A percentile compares a stretch with the other conserved stretches of the same genome.
Evolutionary conservation across 495 filamentous ascomycete genomes (phyloP).

Genomic region (Neurospora intermedia): DNA sequence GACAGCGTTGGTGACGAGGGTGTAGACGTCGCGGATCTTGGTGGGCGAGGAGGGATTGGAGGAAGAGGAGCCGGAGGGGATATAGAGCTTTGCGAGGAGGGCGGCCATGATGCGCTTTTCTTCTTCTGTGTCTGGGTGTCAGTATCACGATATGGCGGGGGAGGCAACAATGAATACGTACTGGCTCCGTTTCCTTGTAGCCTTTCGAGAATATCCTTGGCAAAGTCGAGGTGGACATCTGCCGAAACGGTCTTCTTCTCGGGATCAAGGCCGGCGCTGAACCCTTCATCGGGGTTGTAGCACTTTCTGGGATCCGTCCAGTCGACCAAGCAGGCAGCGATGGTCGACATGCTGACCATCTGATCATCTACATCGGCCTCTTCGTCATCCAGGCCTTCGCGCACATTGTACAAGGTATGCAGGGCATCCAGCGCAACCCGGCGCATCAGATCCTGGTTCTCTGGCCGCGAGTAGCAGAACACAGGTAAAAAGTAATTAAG

Average conservation of each 20-base stretch:
- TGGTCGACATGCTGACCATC: conserved; percentile 64
- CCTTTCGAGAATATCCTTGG: conserved; percentile 49
- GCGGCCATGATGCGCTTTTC: conserved; percentile 73
- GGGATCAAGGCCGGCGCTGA: conserved; percentile 39
- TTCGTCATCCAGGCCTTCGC: conserved; percentile 62
- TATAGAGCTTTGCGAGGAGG: conserved; percentile 72
- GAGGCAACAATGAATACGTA: conserved; percentile 32
- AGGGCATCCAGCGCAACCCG: conserved; percentile 57
- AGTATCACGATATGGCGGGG: conserved; percentile 9
- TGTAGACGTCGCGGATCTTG: conserved; percentile 40
- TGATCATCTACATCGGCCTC: conserved; percentile 72
- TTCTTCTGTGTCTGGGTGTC: conserved; percentile 45
- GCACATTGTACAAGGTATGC: conserved; percentile 52
- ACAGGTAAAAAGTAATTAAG: conserved; percentile 94
- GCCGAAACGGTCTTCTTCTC: conserved; percentile 50
- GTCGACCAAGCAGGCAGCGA: conserved; percentile 74
- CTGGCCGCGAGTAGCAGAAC: conserved; percentile 72
- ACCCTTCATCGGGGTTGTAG: conserved; percentile 47
- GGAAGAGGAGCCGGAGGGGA: conserved; percentile 44
- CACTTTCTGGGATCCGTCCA: conserved; percentile 94
- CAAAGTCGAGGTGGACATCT: conserved; percentile 59
- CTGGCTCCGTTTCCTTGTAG: conserved; percentile 43
- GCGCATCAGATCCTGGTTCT: conserved; percentile 74
- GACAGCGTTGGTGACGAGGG: conserved; percentile 53
- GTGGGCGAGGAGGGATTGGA: conserved; percentile 19